These are phyloP conservation scores for Trypanosoma rangeli DNA, from an alignment of 208 protist species.

Conservation along the genomic window DNA sequence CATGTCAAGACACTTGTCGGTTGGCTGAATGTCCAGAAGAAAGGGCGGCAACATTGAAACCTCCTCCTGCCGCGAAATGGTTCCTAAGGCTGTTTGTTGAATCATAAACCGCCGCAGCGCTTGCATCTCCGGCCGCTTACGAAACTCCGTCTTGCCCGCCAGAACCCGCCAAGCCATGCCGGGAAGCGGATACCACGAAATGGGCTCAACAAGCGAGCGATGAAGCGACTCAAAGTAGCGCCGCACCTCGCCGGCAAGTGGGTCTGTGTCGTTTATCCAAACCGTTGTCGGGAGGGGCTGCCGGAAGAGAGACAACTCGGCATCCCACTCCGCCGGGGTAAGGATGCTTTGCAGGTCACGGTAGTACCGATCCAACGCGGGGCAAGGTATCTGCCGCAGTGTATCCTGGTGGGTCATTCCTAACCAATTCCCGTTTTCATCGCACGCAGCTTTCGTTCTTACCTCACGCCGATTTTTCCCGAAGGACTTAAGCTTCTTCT, in stretches of 20 bases:
- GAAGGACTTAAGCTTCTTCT: slow-evolving; percentile 67
- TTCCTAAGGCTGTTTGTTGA: slow-evolving; percentile 75
- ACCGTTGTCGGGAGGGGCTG: slow-evolving; percentile 74
- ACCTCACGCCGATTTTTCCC: slow-evolving; percentile 67
- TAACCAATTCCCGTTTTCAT: slow-evolving; percentile 80
- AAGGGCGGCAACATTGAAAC: slow-evolving; percentile 86
- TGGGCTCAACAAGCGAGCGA: slow-evolving; percentile 61
- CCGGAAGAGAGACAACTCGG: slow-evolving; percentile 71
- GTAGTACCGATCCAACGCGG: slow-evolving; percentile 73
- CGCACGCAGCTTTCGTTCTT: slow-evolving; percentile 38
- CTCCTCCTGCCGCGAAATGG: slow-evolving; percentile 85
- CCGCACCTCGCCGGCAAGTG: slow-evolving; percentile 49
- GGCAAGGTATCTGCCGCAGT: slow-evolving; percentile 51
- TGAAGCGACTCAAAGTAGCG: slow-evolving; percentile 54
- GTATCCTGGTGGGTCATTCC: slow-evolving; percentile 49
- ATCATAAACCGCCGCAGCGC: slow-evolving; percentile 79
- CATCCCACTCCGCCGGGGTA: slow-evolving; percentile 40
- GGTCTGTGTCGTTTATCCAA: slow-evolving; percentile 86
- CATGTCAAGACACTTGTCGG: slow-evolving; percentile 87
- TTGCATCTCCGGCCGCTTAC: slow-evolving; percentile 67
- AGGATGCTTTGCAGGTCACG: slow-evolving; percentile 61
- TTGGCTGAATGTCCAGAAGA: slow-evolving; percentile 78
- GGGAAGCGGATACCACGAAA: slow-evolving; percentile 77
- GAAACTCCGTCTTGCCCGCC: slow-evolving; percentile 77
- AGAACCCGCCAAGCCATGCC: slow-evolving; percentile 83